These are phyloP conservation scores for Talaromyces pinophilus DNA, from an alignment of 2,329 filamentous ascomycete genomes.

Conservation along the genomic window DNA sequence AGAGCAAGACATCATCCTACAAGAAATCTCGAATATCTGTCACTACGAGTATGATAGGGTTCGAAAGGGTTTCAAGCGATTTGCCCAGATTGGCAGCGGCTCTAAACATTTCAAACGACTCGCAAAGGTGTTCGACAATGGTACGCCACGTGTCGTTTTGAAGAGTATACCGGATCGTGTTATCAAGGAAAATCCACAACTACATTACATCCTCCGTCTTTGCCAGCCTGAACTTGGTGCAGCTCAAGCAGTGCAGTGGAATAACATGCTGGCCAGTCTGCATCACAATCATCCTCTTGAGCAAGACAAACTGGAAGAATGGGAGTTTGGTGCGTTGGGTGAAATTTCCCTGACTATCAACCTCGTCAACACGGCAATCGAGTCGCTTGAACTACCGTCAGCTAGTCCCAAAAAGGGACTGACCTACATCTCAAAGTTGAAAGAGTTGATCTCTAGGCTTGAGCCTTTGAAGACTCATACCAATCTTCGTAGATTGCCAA, in stretches of 20 bases:
- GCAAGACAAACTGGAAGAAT: background rate
- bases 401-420: slow-evolving; percentile 45
- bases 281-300: background rate
- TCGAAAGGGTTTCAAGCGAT: slow-evolving; percentile 46
- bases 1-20: slow-evolving; percentile 41
- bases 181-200: slow-evolving; percentile 41
- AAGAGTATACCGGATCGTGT: slow-evolving; percentile 48
- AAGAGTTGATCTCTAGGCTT: slow-evolving; percentile 43
- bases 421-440: slow-evolving; percentile 37
- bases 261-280: background rate
- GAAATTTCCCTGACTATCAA: background rate
- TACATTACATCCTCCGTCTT: slow-evolving; percentile 50
- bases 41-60: slow-evolving; percentile 48
- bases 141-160: slow-evolving; percentile 40
- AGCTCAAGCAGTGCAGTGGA: slow-evolving; percentile 33
- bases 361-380: background rate
- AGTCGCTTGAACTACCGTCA: slow-evolving; percentile 44
- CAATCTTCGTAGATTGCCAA: slow-evolving; percentile 44
- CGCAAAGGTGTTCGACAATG: slow-evolving; percentile 39
- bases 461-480: slow-evolving; percentile 42
- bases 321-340: slow-evolving; percentile 1
- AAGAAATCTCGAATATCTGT: slow-evolving; percentile 51
- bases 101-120: slow-evolving; percentile 48
- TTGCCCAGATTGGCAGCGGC: slow-evolving; percentile 40
- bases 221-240: slow-evolving; percentile 44